Evolutionary conservation across 495 filamentous ascomycete genomes (phyloP).

Genomic region (Hamigera avellanea): DNA sequence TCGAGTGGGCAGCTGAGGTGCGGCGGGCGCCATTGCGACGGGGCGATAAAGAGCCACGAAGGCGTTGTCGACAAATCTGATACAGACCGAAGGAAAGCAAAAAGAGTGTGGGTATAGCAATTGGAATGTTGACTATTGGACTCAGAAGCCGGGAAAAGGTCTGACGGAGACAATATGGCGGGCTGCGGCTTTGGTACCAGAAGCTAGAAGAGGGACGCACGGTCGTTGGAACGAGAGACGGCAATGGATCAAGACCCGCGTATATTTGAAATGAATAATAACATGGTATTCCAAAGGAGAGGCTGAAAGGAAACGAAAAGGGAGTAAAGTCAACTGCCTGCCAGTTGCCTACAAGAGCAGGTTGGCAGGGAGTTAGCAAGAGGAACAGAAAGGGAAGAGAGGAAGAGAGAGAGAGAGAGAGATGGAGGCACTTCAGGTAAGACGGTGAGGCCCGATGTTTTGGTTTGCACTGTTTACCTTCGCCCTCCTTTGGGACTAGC

Average conservation of each 20-base stretch:
- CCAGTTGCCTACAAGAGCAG: too few relatives aligned
- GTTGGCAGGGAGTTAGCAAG: background rate
- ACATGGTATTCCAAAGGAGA: background rate
- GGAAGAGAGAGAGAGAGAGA: constrained; percentile 7
- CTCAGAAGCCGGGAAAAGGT: too few relatives aligned
- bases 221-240: constrained; percentile 7
- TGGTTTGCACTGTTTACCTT: constrained; percentile 32
- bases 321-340: background rate
- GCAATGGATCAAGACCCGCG: constrained; percentile 7
- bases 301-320: background rate
- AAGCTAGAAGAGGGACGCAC: constrained; percentile 3
- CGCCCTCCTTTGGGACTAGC: constrained; percentile 25
- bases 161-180: background rate
- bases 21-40: constrained; percentile 42
- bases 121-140: too few relatives aligned
- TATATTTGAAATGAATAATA: background rate
- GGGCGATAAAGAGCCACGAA: background rate
- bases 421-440: constrained; percentile 7
- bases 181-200: background rate
- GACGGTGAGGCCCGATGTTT: constrained; percentile 30
- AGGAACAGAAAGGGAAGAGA: constrained; percentile 5
- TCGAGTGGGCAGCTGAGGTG: constrained; percentile 61
- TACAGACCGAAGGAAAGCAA: background rate
- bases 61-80: background rate
- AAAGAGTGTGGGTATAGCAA: too few relatives aligned